phyloP scores from a whole-genome alignment of 441 rosid genomes.

The Geranium incanum region DNA sequence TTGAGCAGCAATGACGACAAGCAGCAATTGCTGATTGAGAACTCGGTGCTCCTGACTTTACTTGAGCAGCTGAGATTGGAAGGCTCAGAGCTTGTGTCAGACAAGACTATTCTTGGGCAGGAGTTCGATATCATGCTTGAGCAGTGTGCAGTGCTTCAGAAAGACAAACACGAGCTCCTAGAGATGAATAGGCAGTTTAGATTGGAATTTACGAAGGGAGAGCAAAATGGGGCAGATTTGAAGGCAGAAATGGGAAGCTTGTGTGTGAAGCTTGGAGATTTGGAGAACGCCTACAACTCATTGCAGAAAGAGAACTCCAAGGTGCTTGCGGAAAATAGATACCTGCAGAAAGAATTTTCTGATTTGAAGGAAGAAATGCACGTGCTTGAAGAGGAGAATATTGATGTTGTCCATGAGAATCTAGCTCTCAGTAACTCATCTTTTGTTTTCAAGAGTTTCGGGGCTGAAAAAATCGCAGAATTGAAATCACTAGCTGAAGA shows the following conservation, averaged over 20 bases:
- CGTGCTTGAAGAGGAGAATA: constrained; percentile 53
- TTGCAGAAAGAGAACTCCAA: constrained; percentile 44
- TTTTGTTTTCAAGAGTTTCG: constrained; percentile 47
- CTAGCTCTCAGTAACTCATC: constrained; percentile 40
- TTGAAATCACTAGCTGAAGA: constrained; percentile 38
- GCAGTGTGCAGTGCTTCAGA: constrained; percentile 32
- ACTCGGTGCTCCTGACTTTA: constrained; percentile 46
- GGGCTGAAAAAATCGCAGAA: constrained; percentile 52
- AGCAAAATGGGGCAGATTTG: constrained; percentile 39
- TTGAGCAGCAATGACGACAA: constrained; percentile 39
- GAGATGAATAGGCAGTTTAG: constrained; percentile 50
- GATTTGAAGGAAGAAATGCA: constrained; percentile 42
- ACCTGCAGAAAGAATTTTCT: constrained; percentile 37
- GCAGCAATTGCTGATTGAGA: constrained; percentile 50
- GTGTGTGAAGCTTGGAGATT: constrained; percentile 30
- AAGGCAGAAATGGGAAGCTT: constrained; percentile 36
- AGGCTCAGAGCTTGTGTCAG: constrained; percentile 34
- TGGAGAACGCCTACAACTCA: constrained; percentile 41
- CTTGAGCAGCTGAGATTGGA: constrained; percentile 36
- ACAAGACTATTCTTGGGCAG: constrained; percentile 31
- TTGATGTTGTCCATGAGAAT: constrained; percentile 42
- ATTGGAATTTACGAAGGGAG: constrained; percentile 39
- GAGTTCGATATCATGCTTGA: constrained; percentile 31
- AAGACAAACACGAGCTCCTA: constrained; percentile 39
- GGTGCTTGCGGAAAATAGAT: constrained; percentile 40